These are phyloP conservation scores for Drosera spatulata DNA, from an alignment of 179 eudicot species.

Conservation along the genomic window DNA sequence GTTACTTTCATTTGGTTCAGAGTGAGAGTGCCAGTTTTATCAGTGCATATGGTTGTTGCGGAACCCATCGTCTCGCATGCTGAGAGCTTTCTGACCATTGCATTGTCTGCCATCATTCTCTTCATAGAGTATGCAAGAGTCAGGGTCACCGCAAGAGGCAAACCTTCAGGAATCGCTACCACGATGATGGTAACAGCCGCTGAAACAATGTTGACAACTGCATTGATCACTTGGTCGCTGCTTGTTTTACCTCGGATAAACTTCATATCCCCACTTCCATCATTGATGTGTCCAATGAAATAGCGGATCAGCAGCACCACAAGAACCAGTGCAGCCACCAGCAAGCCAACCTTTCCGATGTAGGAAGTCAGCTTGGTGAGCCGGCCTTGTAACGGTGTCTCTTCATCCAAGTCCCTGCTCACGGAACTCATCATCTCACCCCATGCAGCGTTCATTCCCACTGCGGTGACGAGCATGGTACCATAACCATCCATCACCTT, in stretches of 20 bases:
- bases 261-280: constrained; percentile 15
- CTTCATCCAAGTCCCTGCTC: constrained; percentile 12
- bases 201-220: constrained; percentile 16
- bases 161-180: too few relatives aligned
- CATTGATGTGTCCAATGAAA: constrained; percentile 24
- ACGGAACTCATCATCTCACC: constrained; percentile 30
- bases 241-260: constrained; percentile 16
- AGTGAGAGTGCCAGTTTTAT: constrained; percentile 25
- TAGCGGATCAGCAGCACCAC: constrained; percentile 20
- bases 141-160: constrained; percentile 26
- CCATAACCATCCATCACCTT: constrained; percentile 26
- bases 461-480: constrained; percentile 17
- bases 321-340: constrained; percentile 20
- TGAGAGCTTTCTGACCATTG: constrained; percentile 27
- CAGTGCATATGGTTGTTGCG: constrained; percentile 26
- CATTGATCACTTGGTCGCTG: constrained; percentile 12
- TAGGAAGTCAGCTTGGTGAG: constrained; percentile 26
- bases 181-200: constrained; percentile 27
- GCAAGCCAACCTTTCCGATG: constrained; percentile 23
- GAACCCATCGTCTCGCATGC: constrained; percentile 35
- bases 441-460: constrained; percentile 23
- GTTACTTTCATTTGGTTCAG: constrained; percentile 23
- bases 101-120: constrained; percentile 24
- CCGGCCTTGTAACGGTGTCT: constrained; percentile 21
- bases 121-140: constrained; percentile 29